Percentiles rank a stretch among this genome's conserved stretches.
Conservation (phyloP, 2,329 filamentous ascomycete genomes). For the Calonectria montana region DNA sequence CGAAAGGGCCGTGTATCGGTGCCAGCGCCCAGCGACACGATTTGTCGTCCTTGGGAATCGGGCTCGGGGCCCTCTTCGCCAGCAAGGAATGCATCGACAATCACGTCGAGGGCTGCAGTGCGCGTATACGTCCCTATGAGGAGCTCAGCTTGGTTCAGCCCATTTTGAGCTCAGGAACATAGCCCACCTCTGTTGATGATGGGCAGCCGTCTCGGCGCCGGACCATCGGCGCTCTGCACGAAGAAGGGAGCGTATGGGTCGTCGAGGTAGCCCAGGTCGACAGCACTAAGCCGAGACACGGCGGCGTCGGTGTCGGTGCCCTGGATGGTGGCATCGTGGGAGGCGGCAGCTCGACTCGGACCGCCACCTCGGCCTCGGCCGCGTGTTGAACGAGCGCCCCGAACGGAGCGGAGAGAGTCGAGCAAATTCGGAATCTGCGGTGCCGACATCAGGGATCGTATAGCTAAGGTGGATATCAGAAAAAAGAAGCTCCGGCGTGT, state of each 20-base stretch:
- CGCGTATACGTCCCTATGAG: conserved; percentile 89
- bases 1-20: conserved; percentile 92
- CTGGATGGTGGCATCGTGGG: conserved; percentile 82
- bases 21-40: conserved; percentile 92
- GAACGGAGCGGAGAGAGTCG: conserved; percentile 58
- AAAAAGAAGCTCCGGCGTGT: conserved; percentile 1
- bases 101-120: conserved; percentile 82
- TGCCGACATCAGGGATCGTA: conserved; percentile 68
- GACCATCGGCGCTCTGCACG: conserved; percentile 61
- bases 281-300: conserved; percentile 88
- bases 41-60: conserved; percentile 68
- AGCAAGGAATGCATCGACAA: conserved; percentile 79
- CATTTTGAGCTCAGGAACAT: background rate
- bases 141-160: conserved; percentile 29
- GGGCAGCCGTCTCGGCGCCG: conserved; percentile 75
- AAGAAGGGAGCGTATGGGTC: conserved; percentile 84
- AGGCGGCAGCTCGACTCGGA: conserved; percentile 45
- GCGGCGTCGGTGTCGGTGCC: conserved; percentile 93
- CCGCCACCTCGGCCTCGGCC: conserved; percentile 50
- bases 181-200: conserved; percentile 90
- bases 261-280: conserved; percentile 84
- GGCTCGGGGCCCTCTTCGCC: conserved; percentile 42
- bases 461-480: conserved; percentile 11
- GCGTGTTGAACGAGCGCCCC: conserved; percentile 46
- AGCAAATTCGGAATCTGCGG: conserved; percentile 83